phyloP scores from a whole-genome alignment of 176 grass and related monocot species.

The Themeda triandra region DNA sequence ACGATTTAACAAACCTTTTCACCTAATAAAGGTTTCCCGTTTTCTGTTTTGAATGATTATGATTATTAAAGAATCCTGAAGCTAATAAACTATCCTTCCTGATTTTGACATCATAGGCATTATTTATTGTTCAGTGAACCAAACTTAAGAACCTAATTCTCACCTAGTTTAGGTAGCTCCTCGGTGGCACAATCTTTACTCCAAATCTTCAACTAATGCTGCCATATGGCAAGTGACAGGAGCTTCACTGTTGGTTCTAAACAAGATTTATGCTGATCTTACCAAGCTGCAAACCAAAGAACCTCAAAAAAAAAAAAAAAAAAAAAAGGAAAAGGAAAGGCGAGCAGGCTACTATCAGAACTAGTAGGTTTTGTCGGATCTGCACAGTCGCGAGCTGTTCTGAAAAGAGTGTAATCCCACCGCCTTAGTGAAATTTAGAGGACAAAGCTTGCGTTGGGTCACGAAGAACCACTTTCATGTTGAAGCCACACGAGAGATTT shows the following conservation, averaged over 20 bases:
- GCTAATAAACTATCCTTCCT: slow-evolving; percentile 28
- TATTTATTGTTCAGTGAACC: slow-evolving; percentile 17
- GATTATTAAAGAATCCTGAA: slow-evolving; percentile 13
- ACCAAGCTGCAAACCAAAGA: slow-evolving; percentile 19
- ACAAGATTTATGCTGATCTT: slow-evolving; percentile 21
- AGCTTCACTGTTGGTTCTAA: not conserved
- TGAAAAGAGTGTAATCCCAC: not conserved
- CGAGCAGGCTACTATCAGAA: not conserved
- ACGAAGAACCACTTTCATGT: not conserved
- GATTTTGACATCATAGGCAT: slow-evolving; percentile 6
- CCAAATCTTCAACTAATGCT: slow-evolving; percentile 1
- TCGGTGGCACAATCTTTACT: not conserved
- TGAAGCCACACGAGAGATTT: slow-evolving; percentile 20
- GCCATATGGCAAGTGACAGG: slow-evolving; percentile 3
- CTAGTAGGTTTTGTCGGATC: not conserved
- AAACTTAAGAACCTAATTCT: slow-evolving; percentile 40
- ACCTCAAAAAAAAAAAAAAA: not conserved
- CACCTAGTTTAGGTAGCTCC: slow-evolving; percentile 21
- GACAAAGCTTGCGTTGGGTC: not conserved
- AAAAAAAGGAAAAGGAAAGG: not conserved
- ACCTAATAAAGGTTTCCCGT: slow-evolving; percentile 38
- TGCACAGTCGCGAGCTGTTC: not conserved
- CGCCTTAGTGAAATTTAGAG: not conserved
- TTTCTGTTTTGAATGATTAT: not conserved
- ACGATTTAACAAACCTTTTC: slow-evolving; percentile 19